Evolutionary conservation across 768 basidiomycete genomes (phyloP).

Genomic region (Leucogyrophana mollusca): DNA sequence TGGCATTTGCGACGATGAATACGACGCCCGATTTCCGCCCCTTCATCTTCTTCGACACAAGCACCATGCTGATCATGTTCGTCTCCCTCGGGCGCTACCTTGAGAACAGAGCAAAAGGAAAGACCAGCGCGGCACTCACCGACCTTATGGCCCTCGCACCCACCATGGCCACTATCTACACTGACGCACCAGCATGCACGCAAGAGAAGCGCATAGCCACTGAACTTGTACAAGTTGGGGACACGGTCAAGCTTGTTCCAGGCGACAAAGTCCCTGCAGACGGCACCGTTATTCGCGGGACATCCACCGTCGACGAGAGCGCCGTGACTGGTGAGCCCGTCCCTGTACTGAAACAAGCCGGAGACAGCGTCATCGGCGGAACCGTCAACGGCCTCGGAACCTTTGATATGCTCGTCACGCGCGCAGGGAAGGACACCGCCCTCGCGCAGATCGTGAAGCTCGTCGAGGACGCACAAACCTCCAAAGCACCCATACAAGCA

Average conservation of each 20-base stretch:
- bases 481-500: slow-evolving; percentile 96
- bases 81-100: slow-evolving; percentile 93
- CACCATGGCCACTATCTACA: slow-evolving; percentile 94
- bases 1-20: slow-evolving; percentile 67
- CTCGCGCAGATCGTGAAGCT: slow-evolving; percentile 94
- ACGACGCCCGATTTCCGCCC: slow-evolving; percentile 70
- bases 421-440: slow-evolving; percentile 95
- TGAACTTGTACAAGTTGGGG: slow-evolving; percentile 92
- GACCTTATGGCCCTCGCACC: slow-evolving; percentile 96
- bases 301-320: slow-evolving; percentile 91
- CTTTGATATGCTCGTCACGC: slow-evolving; percentile 93
- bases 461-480: slow-evolving; percentile 97
- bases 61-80: slow-evolving; percentile 98
- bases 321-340: slow-evolving; percentile 95
- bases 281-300: slow-evolving; percentile 83
- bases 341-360: slow-evolving; percentile 80
- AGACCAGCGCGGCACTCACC: slow-evolving; percentile 93
- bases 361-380: slow-evolving; percentile 90
- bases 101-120: slow-evolving; percentile 96
- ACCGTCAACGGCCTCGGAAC: slow-evolving; percentile 98
- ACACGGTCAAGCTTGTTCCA: slow-evolving; percentile 90
- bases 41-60: slow-evolving; percentile 95
- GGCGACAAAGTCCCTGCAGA: slow-evolving; percentile 98
- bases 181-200: slow-evolving; percentile 75
- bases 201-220: slow-evolving; percentile 91